Base-by-base conservation (phyloP, 305 asterid genomes). In the Solanum chacoense region DNA sequence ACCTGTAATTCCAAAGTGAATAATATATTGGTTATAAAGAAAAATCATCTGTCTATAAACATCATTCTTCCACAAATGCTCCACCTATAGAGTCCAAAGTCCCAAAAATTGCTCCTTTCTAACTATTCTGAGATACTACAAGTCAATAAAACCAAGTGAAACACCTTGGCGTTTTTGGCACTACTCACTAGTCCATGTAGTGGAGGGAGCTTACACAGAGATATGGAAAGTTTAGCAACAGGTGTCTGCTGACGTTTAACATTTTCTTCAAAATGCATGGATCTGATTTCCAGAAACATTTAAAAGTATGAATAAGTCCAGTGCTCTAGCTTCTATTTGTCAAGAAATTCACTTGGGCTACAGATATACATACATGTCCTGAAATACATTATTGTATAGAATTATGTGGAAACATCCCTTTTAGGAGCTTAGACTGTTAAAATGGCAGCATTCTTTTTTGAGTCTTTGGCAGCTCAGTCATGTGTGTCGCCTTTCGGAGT, bases 1-100 rank as follows among this genome's bases (percentile, higher is more conserved):
- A 95, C 97, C 99, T 95, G 94, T 89, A 88, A 88, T 92, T 86
- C 50, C 90, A 90, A 40, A 91, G 87, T 37, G 88, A 31, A 72
- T 76, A 65, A 90, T 36, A 80, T 65, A 29, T 88, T 85, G 78
- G 88, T 86, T 8, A 69, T 14, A 86, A 67, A 16, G 11, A 75
- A 55, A 45, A 81, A 81, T 81, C 29, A 45, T 45, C 67, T 14
- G 20, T 45, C 71, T 45, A 45, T 29, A 81, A 81, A 36, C 28
- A 81, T 81, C 72, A 81, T 81, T 81, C 72, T 29, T 5, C 20
- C 86, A 9, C 71, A 45, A 42, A 45, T 6, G 34, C 36, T 26
- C 85, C 67, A 79, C 36, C 72, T 29, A 81, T 18, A 81, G 29
- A 81, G 72, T 45, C 86, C 7, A 18, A 45, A 81, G 71, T 14